Evolutionary conservation across 2,329 filamentous ascomycete species (phyloP).

Genomic region (Polytolypa hystricis): DNA sequence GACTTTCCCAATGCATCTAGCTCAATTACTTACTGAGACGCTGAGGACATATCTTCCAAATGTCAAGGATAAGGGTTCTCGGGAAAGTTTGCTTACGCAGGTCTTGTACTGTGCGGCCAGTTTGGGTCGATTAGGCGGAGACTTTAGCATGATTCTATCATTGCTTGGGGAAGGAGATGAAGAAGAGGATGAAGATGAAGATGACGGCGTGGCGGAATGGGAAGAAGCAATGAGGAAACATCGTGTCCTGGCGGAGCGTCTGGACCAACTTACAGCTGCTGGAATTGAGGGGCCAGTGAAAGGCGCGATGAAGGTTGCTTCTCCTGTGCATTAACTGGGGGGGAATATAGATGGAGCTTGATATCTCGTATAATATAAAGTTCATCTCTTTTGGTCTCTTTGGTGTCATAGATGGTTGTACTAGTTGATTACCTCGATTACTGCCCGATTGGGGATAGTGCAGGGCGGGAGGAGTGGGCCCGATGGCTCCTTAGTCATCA

Average conservation of each 20-base stretch:
- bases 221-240: constrained; percentile 82
- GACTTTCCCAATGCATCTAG: constrained; percentile 74
- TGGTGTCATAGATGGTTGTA: too few species aligned
- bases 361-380: too few species aligned
- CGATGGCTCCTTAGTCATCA: too few species aligned
- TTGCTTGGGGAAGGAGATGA: constrained; percentile 36
- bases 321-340: too few species aligned
- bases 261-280: constrained; percentile 30
- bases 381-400: too few species aligned
- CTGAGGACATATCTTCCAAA: constrained; percentile 67
- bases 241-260: constrained; percentile 65
- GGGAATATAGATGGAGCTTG: too few species aligned
- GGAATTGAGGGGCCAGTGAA: constrained; percentile 9
- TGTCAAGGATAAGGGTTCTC: constrained; percentile 63
- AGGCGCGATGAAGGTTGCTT: constrained; percentile 6
- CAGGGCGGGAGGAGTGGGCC: too few species aligned
- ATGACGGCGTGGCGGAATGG: constrained; percentile 53
- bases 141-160: constrained; percentile 83
- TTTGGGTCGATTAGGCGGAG: constrained; percentile 76
- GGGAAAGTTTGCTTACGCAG: constrained; percentile 84
- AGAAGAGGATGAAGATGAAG: constrained; percentile 34
- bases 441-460: too few species aligned
- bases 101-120: constrained; percentile 89
- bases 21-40: constrained; percentile 69
- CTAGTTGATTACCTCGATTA: too few species aligned